Evolutionary conservation across 2,329 filamentous ascomycete species (phyloP).

Genomic region (Sclerotiophoma versabilis): DNA sequence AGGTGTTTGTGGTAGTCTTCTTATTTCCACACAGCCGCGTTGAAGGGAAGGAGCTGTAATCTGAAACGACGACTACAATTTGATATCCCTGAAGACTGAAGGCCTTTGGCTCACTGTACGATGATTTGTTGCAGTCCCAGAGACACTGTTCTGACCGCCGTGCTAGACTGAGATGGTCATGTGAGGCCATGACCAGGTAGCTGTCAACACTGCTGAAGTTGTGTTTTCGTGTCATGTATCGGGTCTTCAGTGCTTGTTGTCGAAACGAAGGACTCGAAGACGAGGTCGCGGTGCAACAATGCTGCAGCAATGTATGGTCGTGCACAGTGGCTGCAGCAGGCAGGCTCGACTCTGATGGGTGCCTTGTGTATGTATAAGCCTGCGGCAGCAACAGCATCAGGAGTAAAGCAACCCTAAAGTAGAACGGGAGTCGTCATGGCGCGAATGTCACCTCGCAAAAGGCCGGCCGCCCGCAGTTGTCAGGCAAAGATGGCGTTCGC

Average conservation of each 20-base stretch:
- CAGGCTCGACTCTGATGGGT: background rate
- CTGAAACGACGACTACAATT: background rate
- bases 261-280: too few species aligned
- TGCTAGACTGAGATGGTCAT: background rate
- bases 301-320: background rate
- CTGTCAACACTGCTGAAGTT: too few species aligned
- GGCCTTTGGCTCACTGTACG: background rate
- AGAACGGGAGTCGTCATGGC: background rate
- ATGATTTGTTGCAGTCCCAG: background rate
- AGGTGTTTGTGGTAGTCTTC: background rate
- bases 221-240: too few species aligned
- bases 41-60: background rate
- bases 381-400: background rate
- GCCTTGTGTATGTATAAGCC: background rate
- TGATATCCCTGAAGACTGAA: background rate
- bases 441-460: background rate
- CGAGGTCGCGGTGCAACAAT: background rate
- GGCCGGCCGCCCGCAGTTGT: constrained; percentile 14
- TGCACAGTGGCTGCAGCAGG: background rate
- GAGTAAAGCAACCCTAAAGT: background rate
- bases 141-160: background rate
- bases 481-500: constrained; percentile 20
- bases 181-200: background rate
- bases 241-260: too few species aligned
- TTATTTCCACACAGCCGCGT: background rate